Evolutionary conservation across 495 filamentous ascomycete species (phyloP).

Genomic region (Pyrenula aspistea): DNA sequence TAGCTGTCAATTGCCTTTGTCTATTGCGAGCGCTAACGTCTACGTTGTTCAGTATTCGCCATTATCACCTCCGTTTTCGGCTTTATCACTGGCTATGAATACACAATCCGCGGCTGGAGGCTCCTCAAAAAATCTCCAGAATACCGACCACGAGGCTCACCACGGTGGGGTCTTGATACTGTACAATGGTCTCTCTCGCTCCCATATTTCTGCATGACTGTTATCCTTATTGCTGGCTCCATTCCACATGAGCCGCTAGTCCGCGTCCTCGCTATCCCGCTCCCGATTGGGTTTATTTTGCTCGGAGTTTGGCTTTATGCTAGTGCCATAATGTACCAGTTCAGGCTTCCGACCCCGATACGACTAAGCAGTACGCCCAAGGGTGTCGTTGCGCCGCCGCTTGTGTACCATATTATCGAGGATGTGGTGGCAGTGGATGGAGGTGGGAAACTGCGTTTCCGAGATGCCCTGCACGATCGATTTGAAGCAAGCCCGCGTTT

Average conservation of each 20-base stretch:
- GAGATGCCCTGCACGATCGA: slow-evolving; percentile 48
- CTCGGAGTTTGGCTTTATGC: slow-evolving; percentile 43
- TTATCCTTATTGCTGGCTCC: slow-evolving; percentile 3
- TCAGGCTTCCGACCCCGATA: slow-evolving; percentile 43
- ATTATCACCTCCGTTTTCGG: slow-evolving; percentile 46
- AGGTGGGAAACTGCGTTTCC: slow-evolving; percentile 54
- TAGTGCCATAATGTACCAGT: slow-evolving; percentile 30
- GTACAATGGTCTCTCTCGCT: slow-evolving; percentile 26
- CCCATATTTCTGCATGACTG: slow-evolving; percentile 21
- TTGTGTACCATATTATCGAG: slow-evolving; percentile 66
- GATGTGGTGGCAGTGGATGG: slow-evolving; percentile 74
- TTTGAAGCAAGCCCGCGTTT: slow-evolving; percentile 63
- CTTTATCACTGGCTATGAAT: slow-evolving; percentile 50
- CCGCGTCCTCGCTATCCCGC: slow-evolving; percentile 48
- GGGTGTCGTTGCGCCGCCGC: slow-evolving; percentile 55
- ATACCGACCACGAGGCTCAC: slow-evolving; percentile 40
- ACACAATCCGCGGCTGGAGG: slow-evolving; percentile 32
- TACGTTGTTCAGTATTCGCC: slow-evolving; percentile 32
- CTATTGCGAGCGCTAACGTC: slow-evolving; percentile 5
- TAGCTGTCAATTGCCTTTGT: not conserved
- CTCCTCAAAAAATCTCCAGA: slow-evolving; percentile 33
- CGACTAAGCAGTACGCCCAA: slow-evolving; percentile 60
- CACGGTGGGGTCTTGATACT: slow-evolving; percentile 23
- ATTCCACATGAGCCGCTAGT: slow-evolving; percentile 25
- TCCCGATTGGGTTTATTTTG: slow-evolving; percentile 47